Evolutionary conservation across 371 early-diverging fungal genomes (phyloP).

Genomic region (Rhizomucor miehei): DNA sequence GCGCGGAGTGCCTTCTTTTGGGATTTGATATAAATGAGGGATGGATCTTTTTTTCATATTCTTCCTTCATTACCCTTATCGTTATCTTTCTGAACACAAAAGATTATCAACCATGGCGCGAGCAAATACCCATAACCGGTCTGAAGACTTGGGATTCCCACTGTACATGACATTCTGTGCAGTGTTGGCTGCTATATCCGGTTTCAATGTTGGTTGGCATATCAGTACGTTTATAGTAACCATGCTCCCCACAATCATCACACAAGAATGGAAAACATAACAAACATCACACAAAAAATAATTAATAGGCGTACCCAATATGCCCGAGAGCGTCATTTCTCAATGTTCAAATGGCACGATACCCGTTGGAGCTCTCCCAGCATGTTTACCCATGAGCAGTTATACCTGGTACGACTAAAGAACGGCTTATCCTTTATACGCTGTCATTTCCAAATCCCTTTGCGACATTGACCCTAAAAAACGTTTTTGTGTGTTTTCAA

Average conservation of each 20-base stretch:
- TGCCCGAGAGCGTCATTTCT: constrained; percentile 40
- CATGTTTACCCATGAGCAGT: constrained; percentile 43
- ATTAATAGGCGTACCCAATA: constrained; percentile 49
- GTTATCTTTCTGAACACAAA: too few relatives aligned
- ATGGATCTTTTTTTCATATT: too few relatives aligned
- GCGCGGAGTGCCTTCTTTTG: too few relatives aligned
- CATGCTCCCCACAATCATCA: too few relatives aligned
- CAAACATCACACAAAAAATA: neutral
- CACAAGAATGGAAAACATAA: neutral
- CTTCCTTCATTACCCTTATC: too few relatives aligned
- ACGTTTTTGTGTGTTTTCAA: too few relatives aligned
- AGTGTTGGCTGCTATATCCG: constrained; percentile 35
- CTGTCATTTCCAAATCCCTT: neutral
- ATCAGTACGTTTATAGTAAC: constrained; percentile 26
- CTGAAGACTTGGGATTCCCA: constrained; percentile 37
- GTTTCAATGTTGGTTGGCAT: constrained; percentile 46
- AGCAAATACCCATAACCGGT: too few relatives aligned
- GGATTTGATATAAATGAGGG: too few relatives aligned
- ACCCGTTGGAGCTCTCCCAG: constrained; percentile 22
- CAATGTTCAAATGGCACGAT: constrained; percentile 27
- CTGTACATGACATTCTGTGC: constrained; percentile 37
- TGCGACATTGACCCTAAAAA: neutral
- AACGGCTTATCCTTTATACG: too few relatives aligned
- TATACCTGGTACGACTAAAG: constrained; percentile 30
- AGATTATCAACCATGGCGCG: too few relatives aligned